Evolutionary conservation across 805 yeast species (phyloP).

Genomic region (Candida insectorum): DNA sequence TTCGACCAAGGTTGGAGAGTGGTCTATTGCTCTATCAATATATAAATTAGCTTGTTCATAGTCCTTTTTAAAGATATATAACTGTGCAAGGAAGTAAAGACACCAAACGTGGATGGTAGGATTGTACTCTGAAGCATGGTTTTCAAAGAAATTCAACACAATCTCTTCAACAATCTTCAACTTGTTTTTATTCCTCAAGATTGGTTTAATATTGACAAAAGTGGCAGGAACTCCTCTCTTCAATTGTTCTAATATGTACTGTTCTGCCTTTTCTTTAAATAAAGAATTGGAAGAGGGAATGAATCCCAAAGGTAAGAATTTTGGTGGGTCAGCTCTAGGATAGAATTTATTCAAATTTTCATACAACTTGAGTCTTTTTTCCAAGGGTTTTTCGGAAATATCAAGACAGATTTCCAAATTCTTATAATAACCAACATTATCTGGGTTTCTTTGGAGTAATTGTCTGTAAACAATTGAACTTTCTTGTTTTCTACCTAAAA

Average conservation of each 20-base stretch:
- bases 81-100: conserved; percentile 74
- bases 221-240: conserved; percentile 86
- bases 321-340: conserved; percentile 82
- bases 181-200: conserved; percentile 50
- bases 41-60: conserved; percentile 51
- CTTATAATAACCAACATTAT: conserved; percentile 61
- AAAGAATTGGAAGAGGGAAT: conserved; percentile 49
- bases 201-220: conserved; percentile 79
- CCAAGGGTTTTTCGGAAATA: conserved; percentile 39
- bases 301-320: conserved; percentile 73
- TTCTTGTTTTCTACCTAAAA: conserved; percentile 54
- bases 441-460: conserved; percentile 83
- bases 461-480: conserved; percentile 68
- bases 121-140: conserved; percentile 24
- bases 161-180: conserved; percentile 48
- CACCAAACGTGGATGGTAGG: conserved; percentile 66
- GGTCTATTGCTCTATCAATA: conserved; percentile 61
- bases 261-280: conserved; percentile 44
- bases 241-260: conserved; percentile 61
- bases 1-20: conserved; percentile 84
- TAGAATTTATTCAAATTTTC: conserved; percentile 63
- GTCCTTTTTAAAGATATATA: conserved; percentile 56
- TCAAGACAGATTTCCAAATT: conserved; percentile 65
- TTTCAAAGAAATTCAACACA: conserved; percentile 46
- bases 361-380: conserved; percentile 58